These are phyloP conservation scores for Pseudogymnoascus destructans DNA, from an alignment of 2,329 filamentous ascomycete genomes.

Conservation along the genomic window DNA sequence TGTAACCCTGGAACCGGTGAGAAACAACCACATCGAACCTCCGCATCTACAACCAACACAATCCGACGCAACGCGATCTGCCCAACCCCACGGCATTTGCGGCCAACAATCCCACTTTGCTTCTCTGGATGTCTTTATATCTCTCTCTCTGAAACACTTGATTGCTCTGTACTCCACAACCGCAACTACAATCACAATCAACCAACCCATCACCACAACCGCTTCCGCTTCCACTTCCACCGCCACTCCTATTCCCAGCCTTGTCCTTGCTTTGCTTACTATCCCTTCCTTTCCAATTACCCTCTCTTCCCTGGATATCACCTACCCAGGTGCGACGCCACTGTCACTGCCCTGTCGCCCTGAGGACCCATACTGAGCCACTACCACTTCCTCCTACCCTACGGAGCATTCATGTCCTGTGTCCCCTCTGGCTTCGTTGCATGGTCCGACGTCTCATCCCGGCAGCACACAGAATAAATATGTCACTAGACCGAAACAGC, in stretches of 20 bases:
- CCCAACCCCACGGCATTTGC: background rate
- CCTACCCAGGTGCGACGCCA: background rate
- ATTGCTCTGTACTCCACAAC: background rate
- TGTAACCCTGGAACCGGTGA: background rate
- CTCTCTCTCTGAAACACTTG: background rate
- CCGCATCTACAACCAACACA: background rate
- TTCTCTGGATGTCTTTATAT: background rate
- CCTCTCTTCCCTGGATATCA: background rate
- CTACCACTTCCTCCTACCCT: background rate
- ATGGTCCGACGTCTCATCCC: background rate
- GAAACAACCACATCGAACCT: background rate
- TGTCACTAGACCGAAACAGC: background rate
- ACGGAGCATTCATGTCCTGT: background rate
- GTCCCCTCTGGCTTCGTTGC: background rate
- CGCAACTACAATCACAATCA: background rate
- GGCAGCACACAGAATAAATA: background rate
- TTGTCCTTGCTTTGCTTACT: background rate
- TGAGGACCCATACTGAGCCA: background rate
- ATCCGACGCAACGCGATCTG: background rate
- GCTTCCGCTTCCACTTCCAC: background rate
- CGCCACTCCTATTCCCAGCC: background rate
- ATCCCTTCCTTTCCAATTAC: background rate
- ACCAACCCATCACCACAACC: background rate
- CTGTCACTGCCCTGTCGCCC: background rate
- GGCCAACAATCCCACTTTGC: background rate